A percentile compares a stretch with the other conserved stretches of the same genome.
These are phyloP conservation scores for Pseudocercospora crystallina DNA, from an alignment of 2,329 filamentous ascomycete genomes.

Conservation along the genomic window DNA sequence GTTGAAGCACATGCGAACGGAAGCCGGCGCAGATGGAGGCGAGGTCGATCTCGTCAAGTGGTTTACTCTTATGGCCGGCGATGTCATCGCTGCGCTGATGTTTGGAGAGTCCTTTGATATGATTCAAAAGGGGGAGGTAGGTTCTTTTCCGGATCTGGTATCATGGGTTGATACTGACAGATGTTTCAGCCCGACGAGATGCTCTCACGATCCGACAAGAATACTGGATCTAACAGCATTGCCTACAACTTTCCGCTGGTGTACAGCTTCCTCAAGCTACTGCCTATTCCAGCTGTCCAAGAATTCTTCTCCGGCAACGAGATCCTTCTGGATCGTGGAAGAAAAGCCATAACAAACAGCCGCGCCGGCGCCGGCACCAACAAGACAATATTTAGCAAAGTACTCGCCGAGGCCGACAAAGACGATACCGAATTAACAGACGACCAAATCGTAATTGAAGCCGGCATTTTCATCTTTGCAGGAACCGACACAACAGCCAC, in stretches of 20 bases:
- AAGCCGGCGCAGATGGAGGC: slow-evolving; percentile 29
- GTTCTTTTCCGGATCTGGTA: slow-evolving; percentile 2
- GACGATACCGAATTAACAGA: slow-evolving; percentile 24
- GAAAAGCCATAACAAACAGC: slow-evolving; percentile 11
- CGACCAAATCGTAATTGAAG: slow-evolving; percentile 22
- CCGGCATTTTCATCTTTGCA: slow-evolving; percentile 26
- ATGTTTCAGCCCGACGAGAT: slow-evolving; percentile 3
- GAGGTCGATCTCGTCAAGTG: slow-evolving; percentile 40
- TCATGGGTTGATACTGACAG: neutral
- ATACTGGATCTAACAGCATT: slow-evolving; percentile 2
- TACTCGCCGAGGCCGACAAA: slow-evolving; percentile 24
- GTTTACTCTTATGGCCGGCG: slow-evolving; percentile 40
- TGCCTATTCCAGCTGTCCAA: slow-evolving; percentile 9
- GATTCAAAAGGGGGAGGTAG: slow-evolving; percentile 36
- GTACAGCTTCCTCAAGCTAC: slow-evolving; percentile 9
- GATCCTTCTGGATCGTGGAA: slow-evolving; percentile 5
- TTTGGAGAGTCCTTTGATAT: slow-evolving; percentile 41
- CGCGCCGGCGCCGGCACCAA: slow-evolving; percentile 4
- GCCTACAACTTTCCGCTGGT: slow-evolving; percentile 11
- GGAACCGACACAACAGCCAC: slow-evolving; percentile 31
- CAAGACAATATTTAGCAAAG: slow-evolving; percentile 25
- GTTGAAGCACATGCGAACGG: slow-evolving; percentile 34
- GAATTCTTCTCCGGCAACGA: slow-evolving; percentile 8
- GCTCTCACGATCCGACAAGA: neutral
- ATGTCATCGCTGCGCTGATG: slow-evolving; percentile 37